Evolutionary conservation across 495 filamentous ascomycete genomes (phyloP), one percentile per base, ranked within the genome.

Genomic region (Rostrohypoxylon terebratum): DNA sequence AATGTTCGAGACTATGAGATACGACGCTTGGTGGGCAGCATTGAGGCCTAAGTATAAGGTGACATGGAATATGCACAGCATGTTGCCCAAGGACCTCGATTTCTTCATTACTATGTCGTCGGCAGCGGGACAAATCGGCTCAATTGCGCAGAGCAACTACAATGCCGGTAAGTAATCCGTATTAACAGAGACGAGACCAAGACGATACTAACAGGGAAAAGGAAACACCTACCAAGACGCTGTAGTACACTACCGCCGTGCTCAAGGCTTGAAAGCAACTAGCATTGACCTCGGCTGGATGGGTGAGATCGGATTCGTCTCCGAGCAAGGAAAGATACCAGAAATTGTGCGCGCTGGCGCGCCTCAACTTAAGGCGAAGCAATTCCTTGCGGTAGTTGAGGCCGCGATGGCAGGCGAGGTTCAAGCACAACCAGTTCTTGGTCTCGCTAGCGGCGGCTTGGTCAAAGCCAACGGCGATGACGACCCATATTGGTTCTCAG

Each of bases 41-140:
- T 78, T 82, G 3, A 66, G 66, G n/a, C 81, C 86, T 1, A 87
- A 87, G 69, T 81, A 86, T 16, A 50, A 77, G 11, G 84, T 83
- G 7, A 75, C 81, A 8, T 77, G 78, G 77, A 82, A 88, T 69
- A 69, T 90, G 14, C 87, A 90, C 67, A 55, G 84, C 18, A 54
- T 63, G 11, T 77, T 89, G 34, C 69, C 50, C 34, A 76, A 77
- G n/a, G 63, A 70, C 44, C 79, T 90, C 1, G 88, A 90, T 71
- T 91, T 92, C 80, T 90, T 92, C 73, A 75, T 90, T 48, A 77
- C 82, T 13, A 78, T 89, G 9, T 87, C 86, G n/a, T 91, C 90
- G 1, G 68, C 86, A 0, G 77, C 84, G 7, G 87, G 83, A 3
- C 72, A 86, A 2, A 72, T 87, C n/a, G 89, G 89, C 10, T 82